A percentile compares a stretch with the other conserved stretches of the same genome.
phyloP scores from a whole-genome alignment of 192 early-diverging fungal genomes.

The Dispira parvispora region DNA sequence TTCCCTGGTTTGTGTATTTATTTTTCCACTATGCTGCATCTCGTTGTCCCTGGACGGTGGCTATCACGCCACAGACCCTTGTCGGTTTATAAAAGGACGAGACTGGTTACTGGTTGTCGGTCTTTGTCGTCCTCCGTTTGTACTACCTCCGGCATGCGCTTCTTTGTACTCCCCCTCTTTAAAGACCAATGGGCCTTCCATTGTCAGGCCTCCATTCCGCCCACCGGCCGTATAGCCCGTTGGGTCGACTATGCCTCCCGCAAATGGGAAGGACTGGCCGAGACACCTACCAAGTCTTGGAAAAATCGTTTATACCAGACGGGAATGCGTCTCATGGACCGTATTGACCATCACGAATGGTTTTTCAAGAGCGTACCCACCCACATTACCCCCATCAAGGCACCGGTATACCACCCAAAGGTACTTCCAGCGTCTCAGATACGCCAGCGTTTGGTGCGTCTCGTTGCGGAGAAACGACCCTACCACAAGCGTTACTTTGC shows the following conservation, averaged over 20 bases:
- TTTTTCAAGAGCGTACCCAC: conserved; percentile 56
- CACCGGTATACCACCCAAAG: conserved; percentile 27
- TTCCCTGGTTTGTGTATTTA: no score
- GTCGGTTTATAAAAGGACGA: no score
- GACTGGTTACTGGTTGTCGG: neutral
- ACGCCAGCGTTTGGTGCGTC: conserved; percentile 21
- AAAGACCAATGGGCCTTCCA: conserved; percentile 27
- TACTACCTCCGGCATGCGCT: conserved; percentile 3
- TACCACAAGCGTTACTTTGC: conserved; percentile 59
- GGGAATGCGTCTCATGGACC: conserved; percentile 49
- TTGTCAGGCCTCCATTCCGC: conserved; percentile 29
- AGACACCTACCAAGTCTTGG: conserved; percentile 27
- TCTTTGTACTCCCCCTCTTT: conserved; percentile 33
- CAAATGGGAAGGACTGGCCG: conserved; percentile 34
- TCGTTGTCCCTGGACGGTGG: no score
- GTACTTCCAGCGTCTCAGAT: conserved; percentile 26
- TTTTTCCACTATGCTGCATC: no score
- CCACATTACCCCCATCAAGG: conserved; percentile 16
- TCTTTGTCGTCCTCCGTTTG: neutral
- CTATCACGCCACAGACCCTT: no score
- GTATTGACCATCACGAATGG: conserved; percentile 51
- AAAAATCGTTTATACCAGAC: conserved; percentile 35
- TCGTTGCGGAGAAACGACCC: conserved; percentile 31
- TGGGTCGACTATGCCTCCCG: conserved; percentile 25
- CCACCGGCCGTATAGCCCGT: conserved; percentile 26